Evolutionary conservation across 495 filamentous ascomycete species (phyloP), one percentile per base, ranked within the genome.

Genomic region (Penicillium atrosanguineum): DNA sequence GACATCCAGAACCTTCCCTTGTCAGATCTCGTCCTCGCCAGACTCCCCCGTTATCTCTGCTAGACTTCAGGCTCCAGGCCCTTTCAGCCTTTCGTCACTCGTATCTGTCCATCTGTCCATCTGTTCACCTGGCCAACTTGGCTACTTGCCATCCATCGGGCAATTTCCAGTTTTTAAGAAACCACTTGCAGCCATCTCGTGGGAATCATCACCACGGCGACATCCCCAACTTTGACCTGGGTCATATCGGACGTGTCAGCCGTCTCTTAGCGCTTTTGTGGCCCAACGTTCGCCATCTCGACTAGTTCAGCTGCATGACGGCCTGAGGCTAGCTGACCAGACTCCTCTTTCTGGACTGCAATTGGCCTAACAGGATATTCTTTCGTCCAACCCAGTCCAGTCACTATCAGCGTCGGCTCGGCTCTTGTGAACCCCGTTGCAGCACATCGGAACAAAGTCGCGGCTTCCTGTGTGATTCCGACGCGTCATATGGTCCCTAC

Each of bases 401-500:
- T 59, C 55, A 23, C 28, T 55, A 43, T 57, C 58, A 53, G 49
- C 34, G 34, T 46, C 34, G 48, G 54, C 43, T 55, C 40, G 44
- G 44, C 45, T 48, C 20, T 44, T 29, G 44, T 58, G 46, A 48
- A 29, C 42, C 54, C 54, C 43, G 28, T 26, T 50, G 39, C 15
- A 18, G 23, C 39, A 42, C 15, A 40, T 20, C 21, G 16, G 26
- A 16, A 18, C 36, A 42, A 55, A 14, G 36, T 50, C 56, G 50
- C 55, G 50, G 49, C 19, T 21, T 44, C 39, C 57, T 48, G 37
- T 37, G 53, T 52, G 48, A 59, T 57, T 56, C 40, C 51, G 54
- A 67, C 65, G 65, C 63, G 59, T 64, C 64, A 55, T 57, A 57
- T 53, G 58, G 50, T 62, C 50, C 39, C 52, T 21, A 28, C 16